Conservation (phyloP, 495 filamentous ascomycete genomes). For the Penicillium subrubescens region DNA sequence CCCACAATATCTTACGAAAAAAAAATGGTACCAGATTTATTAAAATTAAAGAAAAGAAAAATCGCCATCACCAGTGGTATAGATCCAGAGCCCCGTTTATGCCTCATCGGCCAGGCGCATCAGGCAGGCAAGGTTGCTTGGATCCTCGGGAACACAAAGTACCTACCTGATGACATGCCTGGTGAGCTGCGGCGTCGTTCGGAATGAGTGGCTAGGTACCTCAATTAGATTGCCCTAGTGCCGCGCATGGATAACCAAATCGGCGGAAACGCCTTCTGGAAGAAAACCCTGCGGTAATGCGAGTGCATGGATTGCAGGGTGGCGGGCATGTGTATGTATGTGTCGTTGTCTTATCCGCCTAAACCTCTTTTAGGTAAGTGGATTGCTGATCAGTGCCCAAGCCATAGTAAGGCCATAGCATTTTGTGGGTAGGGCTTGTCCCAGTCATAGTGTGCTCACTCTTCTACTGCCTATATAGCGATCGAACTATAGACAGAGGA, state of each 20-base stretch:
- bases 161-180: background rate
- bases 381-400: conserved; percentile 9
- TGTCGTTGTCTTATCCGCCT: conserved; percentile 6
- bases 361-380: background rate
- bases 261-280: conserved; percentile 28
- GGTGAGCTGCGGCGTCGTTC: background rate
- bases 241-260: conserved; percentile 24
- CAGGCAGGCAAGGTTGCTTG: background rate
- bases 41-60: background rate
- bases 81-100: conserved; percentile 12
- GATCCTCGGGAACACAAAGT: background rate
- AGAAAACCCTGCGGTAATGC: conserved; percentile 16
- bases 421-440: background rate
- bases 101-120: conserved; percentile 18
- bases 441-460: background rate
- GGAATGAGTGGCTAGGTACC: background rate
- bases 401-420: background rate
- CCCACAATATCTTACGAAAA: background rate
- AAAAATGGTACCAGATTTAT: background rate
- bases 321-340: conserved; percentile 2
- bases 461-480: background rate
- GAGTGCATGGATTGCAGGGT: conserved; percentile 10
- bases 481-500: background rate
- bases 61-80: background rate
- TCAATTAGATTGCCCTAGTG: conserved; percentile 9